Conservation (phyloP, 306 rosid species). For the Vigna angularis region DNA sequence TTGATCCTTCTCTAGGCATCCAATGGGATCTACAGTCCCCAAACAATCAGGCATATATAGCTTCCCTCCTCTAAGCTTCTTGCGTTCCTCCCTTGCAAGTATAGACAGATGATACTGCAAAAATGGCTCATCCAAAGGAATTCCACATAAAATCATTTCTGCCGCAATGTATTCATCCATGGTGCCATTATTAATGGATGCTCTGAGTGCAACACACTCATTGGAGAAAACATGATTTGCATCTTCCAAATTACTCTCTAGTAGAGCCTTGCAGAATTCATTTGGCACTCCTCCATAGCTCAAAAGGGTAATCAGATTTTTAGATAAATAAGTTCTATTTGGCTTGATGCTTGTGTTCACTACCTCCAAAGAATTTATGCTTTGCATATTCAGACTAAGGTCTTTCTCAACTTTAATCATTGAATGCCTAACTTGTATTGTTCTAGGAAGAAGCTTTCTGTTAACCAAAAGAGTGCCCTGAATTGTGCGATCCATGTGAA, state of each 20-base stretch:
- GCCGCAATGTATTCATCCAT: slow-evolving; percentile 61
- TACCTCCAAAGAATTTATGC: slow-evolving; percentile 70
- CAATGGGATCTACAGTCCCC: slow-evolving; percentile 89
- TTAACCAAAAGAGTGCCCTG: slow-evolving; percentile 84
- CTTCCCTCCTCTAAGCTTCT: slow-evolving; percentile 60
- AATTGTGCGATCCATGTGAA: slow-evolving; percentile 68
- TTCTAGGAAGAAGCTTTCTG: slow-evolving; percentile 66
- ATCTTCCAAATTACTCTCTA: slow-evolving; percentile 56
- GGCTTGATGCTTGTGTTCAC: slow-evolving; percentile 69
- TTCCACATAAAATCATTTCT: slow-evolving; percentile 71
- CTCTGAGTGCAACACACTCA: slow-evolving; percentile 71
- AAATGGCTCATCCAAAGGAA: slow-evolving; percentile 80
- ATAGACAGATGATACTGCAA: slow-evolving; percentile 56
- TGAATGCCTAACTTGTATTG: slow-evolving; percentile 70
- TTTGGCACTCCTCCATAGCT: slow-evolving; percentile 85
- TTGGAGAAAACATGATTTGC: slow-evolving; percentile 49
- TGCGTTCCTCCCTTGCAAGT: slow-evolving; percentile 54
- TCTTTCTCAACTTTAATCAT: slow-evolving; percentile 75
- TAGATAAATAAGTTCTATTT: slow-evolving; percentile 58
- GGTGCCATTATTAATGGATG: slow-evolving; percentile 52
- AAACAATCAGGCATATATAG: slow-evolving; percentile 56
- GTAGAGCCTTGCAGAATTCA: slow-evolving; percentile 64
- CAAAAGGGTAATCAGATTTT: slow-evolving; percentile 66
- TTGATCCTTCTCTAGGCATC: slow-evolving; percentile 56
- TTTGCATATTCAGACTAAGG: slow-evolving; percentile 31